Conservation (phyloP, 2,329 filamentous ascomycete species). For the Colletotrichum incanum region DNA sequence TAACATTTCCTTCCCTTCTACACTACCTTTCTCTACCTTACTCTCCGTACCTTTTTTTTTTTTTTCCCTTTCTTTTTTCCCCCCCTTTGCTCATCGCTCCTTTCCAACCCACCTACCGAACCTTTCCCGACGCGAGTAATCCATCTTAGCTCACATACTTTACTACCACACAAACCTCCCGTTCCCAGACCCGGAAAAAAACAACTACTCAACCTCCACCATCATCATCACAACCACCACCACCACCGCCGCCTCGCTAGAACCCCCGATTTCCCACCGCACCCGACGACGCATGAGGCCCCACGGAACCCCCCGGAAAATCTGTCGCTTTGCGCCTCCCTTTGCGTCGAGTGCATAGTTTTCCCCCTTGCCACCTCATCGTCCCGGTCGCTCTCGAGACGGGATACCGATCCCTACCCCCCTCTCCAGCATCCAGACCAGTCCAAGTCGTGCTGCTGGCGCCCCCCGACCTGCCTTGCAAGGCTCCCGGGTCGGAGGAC, state of each 20-base stretch:
- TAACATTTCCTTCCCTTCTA: not conserved
- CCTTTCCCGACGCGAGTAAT: constrained; percentile 31
- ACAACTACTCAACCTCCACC: constrained; percentile 26
- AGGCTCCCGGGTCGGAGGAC: constrained; percentile 56
- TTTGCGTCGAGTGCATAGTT: constrained; percentile 39
- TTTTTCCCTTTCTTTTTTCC: too few species aligned
- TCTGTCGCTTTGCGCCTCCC: constrained; percentile 32
- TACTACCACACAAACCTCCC: constrained; percentile 25
- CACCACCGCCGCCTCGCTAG: constrained; percentile 5
- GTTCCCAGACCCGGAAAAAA: constrained; percentile 27
- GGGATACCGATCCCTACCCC: constrained; percentile 11
- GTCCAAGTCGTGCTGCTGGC: constrained; percentile 52
- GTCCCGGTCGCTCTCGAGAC: constrained; percentile 44
- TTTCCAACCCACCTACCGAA: constrained; percentile 17
- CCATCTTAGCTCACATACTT: constrained; percentile 10
- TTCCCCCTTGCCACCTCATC: constrained; percentile 36
- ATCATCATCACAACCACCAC: constrained; percentile 9
- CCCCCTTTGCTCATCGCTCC: not conserved
- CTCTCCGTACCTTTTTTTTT: not conserved
- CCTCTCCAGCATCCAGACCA: constrained; percentile 40
- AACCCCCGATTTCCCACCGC: constrained; percentile 6
- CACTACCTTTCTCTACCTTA: not conserved
- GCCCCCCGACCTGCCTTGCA: constrained; percentile 50
- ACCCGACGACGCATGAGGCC: constrained; percentile 38
- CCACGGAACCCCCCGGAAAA: constrained; percentile 28